These are phyloP conservation scores for Boletus tylopilopsis DNA, from an alignment of 768 basidiomycete species.

Conservation along the genomic window DNA sequence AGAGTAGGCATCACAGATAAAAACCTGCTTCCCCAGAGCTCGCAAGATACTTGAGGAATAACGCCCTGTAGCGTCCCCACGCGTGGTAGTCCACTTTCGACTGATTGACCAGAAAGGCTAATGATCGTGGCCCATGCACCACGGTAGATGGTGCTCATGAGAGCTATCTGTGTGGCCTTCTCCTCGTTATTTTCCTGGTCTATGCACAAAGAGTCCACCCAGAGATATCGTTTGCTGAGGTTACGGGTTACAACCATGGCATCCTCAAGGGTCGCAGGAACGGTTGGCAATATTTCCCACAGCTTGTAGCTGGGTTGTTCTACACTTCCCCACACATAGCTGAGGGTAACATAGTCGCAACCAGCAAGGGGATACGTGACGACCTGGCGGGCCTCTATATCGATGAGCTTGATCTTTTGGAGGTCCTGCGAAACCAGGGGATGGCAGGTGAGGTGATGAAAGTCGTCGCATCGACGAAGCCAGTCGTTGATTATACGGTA, in stretches of 20 bases:
- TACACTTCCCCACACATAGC: conserved; percentile 17
- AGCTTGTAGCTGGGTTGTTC: conserved; percentile 6
- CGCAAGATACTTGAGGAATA: conserved; percentile 8
- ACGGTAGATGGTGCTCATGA: conserved; percentile 17
- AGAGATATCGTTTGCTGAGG: conserved; percentile 16
- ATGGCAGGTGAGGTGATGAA: conserved; percentile 6
- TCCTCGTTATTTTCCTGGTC: conserved; percentile 7
- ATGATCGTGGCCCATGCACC: conserved; percentile 14
- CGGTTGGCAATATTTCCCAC: conserved; percentile 5
- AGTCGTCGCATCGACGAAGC: conserved; percentile 5
- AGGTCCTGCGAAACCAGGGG: conserved; percentile 4
- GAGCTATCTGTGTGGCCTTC: conserved; percentile 7
- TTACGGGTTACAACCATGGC: conserved; percentile 11
- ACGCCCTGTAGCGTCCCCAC: conserved; percentile 7
- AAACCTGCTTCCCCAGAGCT: conserved; percentile 3
- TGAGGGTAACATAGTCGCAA: conserved; percentile 13
- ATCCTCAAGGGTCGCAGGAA: conserved; percentile 19
- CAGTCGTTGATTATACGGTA: conserved; percentile 6
- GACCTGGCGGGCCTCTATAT: conserved; percentile 7
- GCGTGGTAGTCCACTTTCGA: conserved; percentile 11
- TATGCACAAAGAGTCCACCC: conserved; percentile 19
- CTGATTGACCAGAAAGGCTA: conserved; percentile 2
- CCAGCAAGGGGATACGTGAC: conserved; percentile 1
- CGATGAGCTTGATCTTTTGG: conserved; percentile 5
- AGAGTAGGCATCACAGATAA: conserved; percentile 13